Evolutionary conservation across 805 yeast species (phyloP).

Genomic region (Schwanniomyces vanrijiae): DNA sequence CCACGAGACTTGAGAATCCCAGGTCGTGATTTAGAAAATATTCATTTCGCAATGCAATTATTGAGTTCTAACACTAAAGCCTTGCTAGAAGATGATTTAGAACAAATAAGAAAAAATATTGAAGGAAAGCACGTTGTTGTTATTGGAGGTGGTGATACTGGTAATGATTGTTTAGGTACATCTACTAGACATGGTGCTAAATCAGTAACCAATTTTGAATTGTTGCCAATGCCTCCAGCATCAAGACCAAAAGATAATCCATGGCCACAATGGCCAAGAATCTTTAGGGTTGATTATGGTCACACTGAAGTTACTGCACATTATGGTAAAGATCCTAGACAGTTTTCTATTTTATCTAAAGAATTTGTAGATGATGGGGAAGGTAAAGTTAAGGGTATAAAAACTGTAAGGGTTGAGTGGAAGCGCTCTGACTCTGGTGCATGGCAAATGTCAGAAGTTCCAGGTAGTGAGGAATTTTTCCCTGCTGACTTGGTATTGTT

Average conservation of each 20-base stretch:
- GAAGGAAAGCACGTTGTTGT: conserved; percentile 91
- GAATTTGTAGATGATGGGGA: conserved; percentile 94
- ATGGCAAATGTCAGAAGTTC: conserved; percentile 98
- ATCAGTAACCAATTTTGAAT: conserved; percentile 90
- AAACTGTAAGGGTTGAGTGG: conserved; percentile 98
- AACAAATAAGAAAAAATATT: conserved; percentile 66
- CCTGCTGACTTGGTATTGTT: conserved; percentile 91
- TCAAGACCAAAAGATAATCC: conserved; percentile 92
- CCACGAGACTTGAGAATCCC: conserved; percentile 95
- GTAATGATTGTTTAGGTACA: conserved; percentile 98
- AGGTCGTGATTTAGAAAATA: conserved; percentile 87
- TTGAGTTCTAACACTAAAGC: conserved; percentile 88
- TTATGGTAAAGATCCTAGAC: conserved; percentile 97
- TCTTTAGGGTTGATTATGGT: conserved; percentile 97
- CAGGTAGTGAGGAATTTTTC: conserved; percentile 91
- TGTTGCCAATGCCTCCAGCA: conserved; percentile 88
- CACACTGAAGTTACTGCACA: conserved; percentile 93
- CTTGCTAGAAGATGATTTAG: conserved; percentile 76
- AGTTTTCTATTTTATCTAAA: conserved; percentile 90
- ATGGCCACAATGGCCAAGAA: conserved; percentile 99
- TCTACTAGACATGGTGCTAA: conserved; percentile 96
- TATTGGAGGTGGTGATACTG: conserved; percentile 99
- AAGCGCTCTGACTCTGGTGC: conserved; percentile 92
- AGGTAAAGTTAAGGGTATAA: conserved; percentile 93
- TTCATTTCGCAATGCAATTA: conserved; percentile 93